These are phyloP conservation scores for Cladosporium sp. DNA, from an alignment of 2,329 filamentous ascomycete genomes.

Conservation along the genomic window DNA sequence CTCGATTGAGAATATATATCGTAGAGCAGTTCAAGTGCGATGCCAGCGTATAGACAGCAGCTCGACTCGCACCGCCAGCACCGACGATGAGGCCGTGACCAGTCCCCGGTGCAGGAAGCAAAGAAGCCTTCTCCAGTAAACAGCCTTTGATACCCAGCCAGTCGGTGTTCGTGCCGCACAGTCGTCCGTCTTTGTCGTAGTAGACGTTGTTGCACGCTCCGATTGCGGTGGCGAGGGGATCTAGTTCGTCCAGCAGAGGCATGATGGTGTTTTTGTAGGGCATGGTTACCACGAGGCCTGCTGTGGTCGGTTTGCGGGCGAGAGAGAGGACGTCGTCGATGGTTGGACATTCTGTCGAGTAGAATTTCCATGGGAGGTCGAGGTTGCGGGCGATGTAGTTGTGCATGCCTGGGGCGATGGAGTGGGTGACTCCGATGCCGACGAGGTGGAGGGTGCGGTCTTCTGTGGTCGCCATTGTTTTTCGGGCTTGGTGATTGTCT, in stretches of 20 bases:
- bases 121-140: conserved; percentile 22
- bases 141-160: conserved; percentile 41
- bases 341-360: conserved; percentile 26
- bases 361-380: conserved; percentile 34
- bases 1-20: conserved; percentile 19
- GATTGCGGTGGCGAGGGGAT: conserved; percentile 33
- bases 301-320: conserved; percentile 27
- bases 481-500: background rate
- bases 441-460: conserved; percentile 31
- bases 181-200: conserved; percentile 21
- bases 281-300: conserved; percentile 39
- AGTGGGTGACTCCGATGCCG: conserved; percentile 39
- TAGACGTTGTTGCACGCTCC: conserved; percentile 40
- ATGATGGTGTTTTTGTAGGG: conserved; percentile 40
- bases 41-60: conserved; percentile 25
- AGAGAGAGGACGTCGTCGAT: conserved; percentile 32
- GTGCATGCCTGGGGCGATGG: conserved; percentile 40
- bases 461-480: background rate
- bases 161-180: conserved; percentile 42
- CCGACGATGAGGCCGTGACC: conserved; percentile 37
- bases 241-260: conserved; percentile 35
- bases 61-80: conserved; percentile 41
- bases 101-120: conserved; percentile 7
- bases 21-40: conserved; percentile 5
- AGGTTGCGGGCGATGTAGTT: conserved; percentile 36